A percentile compares a stretch with the other conserved stretches of the same genome.
Evolutionary conservation across 2,329 filamentous ascomycete species (phyloP).

Genomic region (Tolypocladium cylindrosporum): DNA sequence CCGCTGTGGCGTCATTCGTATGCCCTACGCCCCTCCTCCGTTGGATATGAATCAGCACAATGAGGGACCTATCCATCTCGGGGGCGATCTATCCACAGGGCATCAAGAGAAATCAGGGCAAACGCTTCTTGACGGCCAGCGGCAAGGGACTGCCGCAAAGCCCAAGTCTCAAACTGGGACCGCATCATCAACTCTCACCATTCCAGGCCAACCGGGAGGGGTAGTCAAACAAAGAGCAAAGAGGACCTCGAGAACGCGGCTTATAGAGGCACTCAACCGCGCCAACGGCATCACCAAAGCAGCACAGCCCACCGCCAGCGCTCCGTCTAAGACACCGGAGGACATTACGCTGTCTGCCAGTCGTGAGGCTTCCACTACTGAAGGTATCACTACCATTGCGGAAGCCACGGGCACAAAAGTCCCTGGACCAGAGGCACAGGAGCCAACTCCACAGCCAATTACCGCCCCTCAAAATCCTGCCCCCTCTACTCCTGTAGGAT

Average conservation of each 20-base stretch:
- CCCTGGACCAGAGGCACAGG: no score
- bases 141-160: neutral
- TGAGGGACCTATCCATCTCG: neutral
- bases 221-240: neutral
- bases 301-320: neutral
- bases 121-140: neutral
- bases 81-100: neutral
- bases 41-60: neutral
- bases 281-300: neutral
- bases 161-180: neutral
- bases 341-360: neutral
- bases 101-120: neutral
- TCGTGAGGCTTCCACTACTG: neutral
- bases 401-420: neutral
- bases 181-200: neutral
- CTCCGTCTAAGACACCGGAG: neutral
- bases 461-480: neutral
- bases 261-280: neutral
- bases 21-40: neutral
- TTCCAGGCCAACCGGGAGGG: neutral
- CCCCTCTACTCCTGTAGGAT: neutral
- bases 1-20: neutral
- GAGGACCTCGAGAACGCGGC: neutral
- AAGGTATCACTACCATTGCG: no score
- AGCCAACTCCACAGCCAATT: neutral